Evolutionary conservation across 2,329 filamentous ascomycete genomes (phyloP).

Genomic region (Penicillium sp.): DNA sequence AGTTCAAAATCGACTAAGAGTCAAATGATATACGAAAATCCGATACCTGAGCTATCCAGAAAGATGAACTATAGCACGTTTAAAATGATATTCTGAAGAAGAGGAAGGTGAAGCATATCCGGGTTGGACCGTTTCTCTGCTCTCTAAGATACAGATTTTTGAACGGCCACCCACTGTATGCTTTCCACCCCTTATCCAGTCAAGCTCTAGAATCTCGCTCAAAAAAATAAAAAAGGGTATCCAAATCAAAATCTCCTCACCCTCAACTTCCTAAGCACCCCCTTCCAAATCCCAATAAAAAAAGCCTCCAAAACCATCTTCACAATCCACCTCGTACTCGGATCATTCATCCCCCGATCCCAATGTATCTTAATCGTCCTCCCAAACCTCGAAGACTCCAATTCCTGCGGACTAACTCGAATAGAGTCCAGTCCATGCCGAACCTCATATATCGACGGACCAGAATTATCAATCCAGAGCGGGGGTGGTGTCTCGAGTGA

Average conservation of each 20-base stretch:
- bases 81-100: too few relatives aligned
- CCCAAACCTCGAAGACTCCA: conserved; percentile 27
- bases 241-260: conserved; percentile 4
- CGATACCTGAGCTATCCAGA: background rate
- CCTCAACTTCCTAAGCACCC: conserved; percentile 14
- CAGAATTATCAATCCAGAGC: conserved; percentile 31
- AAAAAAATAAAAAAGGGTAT: too few relatives aligned
- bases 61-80: too few relatives aligned
- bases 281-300: conserved; percentile 26
- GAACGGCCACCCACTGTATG: too few relatives aligned
- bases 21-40: too few relatives aligned
- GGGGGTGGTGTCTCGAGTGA: conserved; percentile 19
- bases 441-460: conserved; percentile 26
- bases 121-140: too few relatives aligned
- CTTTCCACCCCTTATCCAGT: too few relatives aligned
- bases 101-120: too few relatives aligned
- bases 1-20: too few relatives aligned
- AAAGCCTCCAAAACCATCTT: conserved; percentile 24
- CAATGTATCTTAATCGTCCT: conserved; percentile 26
- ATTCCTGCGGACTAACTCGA: conserved; percentile 19
- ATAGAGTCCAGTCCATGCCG: conserved; percentile 26
- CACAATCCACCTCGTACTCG: conserved; percentile 10
- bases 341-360: conserved; percentile 23
- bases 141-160: background rate
- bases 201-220: too few relatives aligned